These are phyloP conservation scores for Tylopilus sp. DNA, from an alignment of 1,284 basidiomycete species.

Conservation along the genomic window DNA sequence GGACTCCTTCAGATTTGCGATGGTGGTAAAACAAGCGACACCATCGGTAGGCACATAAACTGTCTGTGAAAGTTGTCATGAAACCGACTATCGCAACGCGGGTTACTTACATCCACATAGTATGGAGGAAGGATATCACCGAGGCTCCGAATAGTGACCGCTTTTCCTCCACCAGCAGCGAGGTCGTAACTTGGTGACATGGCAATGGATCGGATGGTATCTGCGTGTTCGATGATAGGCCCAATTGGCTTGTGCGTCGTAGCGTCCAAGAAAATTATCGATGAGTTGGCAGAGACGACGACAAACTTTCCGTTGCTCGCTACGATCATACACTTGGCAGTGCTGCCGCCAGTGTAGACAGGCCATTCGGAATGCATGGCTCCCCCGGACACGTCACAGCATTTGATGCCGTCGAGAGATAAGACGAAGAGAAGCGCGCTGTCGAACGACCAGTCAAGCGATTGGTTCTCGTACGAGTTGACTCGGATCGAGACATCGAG, in stretches of 20 bases:
- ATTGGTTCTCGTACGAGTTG: conserved; percentile 7
- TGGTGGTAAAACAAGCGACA: background rate
- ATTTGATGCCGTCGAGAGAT: conserved; percentile 7
- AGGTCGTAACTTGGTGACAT: conserved; percentile 7
- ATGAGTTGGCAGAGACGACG: background rate
- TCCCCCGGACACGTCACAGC: background rate
- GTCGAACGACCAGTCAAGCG: conserved; percentile 3
- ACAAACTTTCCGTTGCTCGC: conserved; percentile 7
- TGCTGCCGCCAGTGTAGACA: background rate
- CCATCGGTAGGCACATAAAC: background rate
- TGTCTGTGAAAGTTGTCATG: background rate
- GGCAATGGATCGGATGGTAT: conserved; percentile 1
- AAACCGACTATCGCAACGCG: background rate
- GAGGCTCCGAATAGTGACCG: conserved; percentile 5
- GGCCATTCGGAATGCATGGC: conserved; percentile 1
- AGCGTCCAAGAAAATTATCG: conserved; percentile 6
- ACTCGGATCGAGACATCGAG: conserved; percentile 8
- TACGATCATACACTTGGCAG: conserved; percentile 1
- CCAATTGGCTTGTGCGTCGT: background rate
- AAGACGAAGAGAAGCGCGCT: conserved; percentile 1
- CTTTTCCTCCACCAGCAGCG: background rate
- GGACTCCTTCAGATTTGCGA: background rate
- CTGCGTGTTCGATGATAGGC: background rate
- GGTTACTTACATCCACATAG: conserved; percentile 2
- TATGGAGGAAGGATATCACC: background rate